Percentiles rank a stretch among this genome's conserved stretches.
Evolutionary conservation across 768 basidiomycete species (phyloP).

Genomic region (Tricholoma hemisulphureum): DNA sequence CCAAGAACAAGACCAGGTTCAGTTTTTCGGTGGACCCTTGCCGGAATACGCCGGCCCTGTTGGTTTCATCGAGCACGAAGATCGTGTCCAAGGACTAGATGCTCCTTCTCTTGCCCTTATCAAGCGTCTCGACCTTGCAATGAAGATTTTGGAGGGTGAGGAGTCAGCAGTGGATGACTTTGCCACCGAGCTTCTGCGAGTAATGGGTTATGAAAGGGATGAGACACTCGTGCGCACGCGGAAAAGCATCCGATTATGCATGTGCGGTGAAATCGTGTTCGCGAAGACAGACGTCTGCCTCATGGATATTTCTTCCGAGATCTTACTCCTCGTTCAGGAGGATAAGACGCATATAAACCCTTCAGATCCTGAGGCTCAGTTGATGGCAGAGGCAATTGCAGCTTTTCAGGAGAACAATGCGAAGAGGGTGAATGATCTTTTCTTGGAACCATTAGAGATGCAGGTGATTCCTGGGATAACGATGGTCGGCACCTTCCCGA

Average conservation of each 20-base stretch:
- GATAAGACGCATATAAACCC: neutral
- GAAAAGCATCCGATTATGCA: slow-evolving; percentile 23
- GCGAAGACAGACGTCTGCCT: slow-evolving; percentile 33
- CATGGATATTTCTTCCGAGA: slow-evolving; percentile 27
- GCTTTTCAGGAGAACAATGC: slow-evolving; percentile 22
- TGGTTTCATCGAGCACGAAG: no score
- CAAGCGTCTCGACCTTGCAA: slow-evolving; percentile 31
- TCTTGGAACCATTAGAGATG: neutral
- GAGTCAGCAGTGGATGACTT: slow-evolving; percentile 32
- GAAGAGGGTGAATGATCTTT: slow-evolving; percentile 6
- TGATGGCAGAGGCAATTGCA: slow-evolving; percentile 15
- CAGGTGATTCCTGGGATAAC: slow-evolving; percentile 31
- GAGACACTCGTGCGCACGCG: slow-evolving; percentile 15
- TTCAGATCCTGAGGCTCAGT: neutral
- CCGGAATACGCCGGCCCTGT: slow-evolving; percentile 9
- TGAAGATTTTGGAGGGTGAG: slow-evolving; percentile 10
- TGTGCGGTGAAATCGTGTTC: slow-evolving; percentile 25
- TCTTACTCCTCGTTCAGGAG: slow-evolving; percentile 25
- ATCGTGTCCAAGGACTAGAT: no score
- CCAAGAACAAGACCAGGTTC: neutral
- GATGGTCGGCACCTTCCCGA: slow-evolving; percentile 28
- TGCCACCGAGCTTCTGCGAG: slow-evolving; percentile 22
- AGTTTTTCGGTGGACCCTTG: neutral
- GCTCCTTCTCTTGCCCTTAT: no score
- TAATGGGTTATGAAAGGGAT: slow-evolving; percentile 15